Evolutionary conservation across 2,329 filamentous ascomycete genomes (phyloP).

Genomic region (Sclerotinia nivalis): DNA sequence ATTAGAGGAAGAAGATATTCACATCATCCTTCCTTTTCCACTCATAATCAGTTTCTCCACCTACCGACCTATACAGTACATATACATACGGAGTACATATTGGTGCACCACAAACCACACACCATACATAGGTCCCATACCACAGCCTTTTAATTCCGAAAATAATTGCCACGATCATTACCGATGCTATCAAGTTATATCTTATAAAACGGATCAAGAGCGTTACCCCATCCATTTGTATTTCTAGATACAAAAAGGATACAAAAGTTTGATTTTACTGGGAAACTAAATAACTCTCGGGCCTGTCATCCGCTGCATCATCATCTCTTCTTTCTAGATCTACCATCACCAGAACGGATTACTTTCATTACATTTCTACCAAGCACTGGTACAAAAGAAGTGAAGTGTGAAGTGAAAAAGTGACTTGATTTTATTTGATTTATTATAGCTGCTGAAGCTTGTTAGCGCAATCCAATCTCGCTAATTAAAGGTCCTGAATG

Average conservation of each 20-base stretch:
- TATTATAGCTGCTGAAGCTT: slow-evolving; percentile 14
- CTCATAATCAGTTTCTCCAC: neutral
- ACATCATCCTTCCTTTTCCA: neutral
- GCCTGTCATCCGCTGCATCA: neutral
- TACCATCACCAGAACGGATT: slow-evolving; percentile 7
- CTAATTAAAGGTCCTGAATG: slow-evolving; percentile 23
- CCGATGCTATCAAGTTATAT: neutral
- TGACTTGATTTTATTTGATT: neutral
- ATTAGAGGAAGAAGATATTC: neutral
- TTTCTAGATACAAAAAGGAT: neutral
- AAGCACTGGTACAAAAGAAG: slow-evolving; percentile 6
- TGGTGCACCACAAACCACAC: slow-evolving; percentile 8
- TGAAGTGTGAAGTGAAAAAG: neutral
- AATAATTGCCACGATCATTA: neutral
- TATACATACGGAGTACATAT: slow-evolving; percentile 12
- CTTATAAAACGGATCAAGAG: slow-evolving; percentile 11
- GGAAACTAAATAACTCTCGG: no score
- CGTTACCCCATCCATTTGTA: neutral
- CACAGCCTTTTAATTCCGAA: slow-evolving; percentile 13
- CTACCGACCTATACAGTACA: neutral
- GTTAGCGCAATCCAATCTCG: slow-evolving; percentile 25
- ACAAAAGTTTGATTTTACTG: slow-evolving; percentile 7
- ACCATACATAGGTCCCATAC: slow-evolving; percentile 3
- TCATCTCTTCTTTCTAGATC: neutral
- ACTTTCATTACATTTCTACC: neutral